Evolutionary conservation across 2,329 filamentous ascomycete species (phyloP).

Genomic region (Fusarium sp.): DNA sequence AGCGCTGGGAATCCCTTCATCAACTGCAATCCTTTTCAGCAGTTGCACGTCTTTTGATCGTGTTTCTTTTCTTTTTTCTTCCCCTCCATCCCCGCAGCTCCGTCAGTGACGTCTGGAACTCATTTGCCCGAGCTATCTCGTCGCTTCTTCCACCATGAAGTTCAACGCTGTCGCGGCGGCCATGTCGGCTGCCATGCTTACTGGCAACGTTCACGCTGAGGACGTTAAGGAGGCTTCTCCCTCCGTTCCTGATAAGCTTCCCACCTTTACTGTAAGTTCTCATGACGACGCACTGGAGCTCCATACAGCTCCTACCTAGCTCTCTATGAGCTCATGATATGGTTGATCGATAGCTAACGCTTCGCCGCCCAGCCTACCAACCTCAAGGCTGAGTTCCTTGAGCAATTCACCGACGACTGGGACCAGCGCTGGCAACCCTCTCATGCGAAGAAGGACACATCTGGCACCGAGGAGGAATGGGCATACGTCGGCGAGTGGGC

Average conservation of each 20-base stretch:
- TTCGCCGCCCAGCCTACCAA: conserved; percentile 76
- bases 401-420: conserved; percentile 99
- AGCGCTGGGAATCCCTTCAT: conserved; percentile 44
- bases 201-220: conserved; percentile 76
- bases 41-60: conserved; percentile 14
- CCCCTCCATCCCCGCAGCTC: conserved; percentile 31
- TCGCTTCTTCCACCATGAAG: conserved; percentile 79
- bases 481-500: conserved; percentile 97
- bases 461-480: conserved; percentile 88
- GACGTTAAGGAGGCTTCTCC: conserved; percentile 64
- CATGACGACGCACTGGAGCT: conserved; percentile 2
- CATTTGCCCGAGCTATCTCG: conserved; percentile 27
- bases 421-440: conserved; percentile 93
- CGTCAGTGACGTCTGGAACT: conserved; percentile 38
- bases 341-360: conserved; percentile 43
- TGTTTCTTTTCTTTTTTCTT: conserved; percentile 2
- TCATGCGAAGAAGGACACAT: conserved; percentile 91
- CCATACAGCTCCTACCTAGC: not conserved
- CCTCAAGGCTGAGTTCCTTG: conserved; percentile 93
- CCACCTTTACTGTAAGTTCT: conserved; percentile 85
- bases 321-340: not conserved
- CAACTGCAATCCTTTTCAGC: conserved; percentile 3
- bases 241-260: conserved; percentile 69
- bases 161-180: conserved; percentile 82
- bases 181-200: conserved; percentile 77